Evolutionary conservation across 176 grass and related monocot genomes (phyloP), one percentile per base, ranked within the genome.

Genomic region (Olyra latifolia): DNA sequence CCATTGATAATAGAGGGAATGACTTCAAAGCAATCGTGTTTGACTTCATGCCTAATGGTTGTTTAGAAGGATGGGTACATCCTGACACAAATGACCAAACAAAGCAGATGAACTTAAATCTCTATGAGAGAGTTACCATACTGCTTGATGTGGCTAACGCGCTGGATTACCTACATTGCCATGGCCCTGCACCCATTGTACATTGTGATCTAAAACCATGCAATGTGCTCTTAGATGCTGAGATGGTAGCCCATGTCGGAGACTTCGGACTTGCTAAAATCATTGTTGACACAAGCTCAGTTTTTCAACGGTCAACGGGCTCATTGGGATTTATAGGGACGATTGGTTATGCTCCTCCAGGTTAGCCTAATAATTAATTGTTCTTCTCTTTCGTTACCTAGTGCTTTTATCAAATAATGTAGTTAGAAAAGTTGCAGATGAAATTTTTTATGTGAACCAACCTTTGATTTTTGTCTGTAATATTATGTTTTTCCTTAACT

Each of bases 21-120:
- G 68, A 87, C 11, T 83, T 88, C 72, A 88, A 82, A 71, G 80
- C 80, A 62, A n/a, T 83, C 28, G 86, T 83, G 10, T 77, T 25
- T 40, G 79, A 88, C 1, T 49, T 61, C 40, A 75, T 76, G 70
- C 59, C 28, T 16, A 87, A 80, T 69, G 78, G 78, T 1, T 54
- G 71, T 48, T 42, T 88, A 29, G 78, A 83, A 20, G 79, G 49
- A 8, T 88, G 85, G 85, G 11, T 88, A 0, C 79, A 77, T 71
- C 19, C 41, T 47, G 46, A 76, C n/a, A 17, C 30, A 25, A 4
- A 30, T 20, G 25, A 24, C 0, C n/a, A 67, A 38, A 41, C 12
- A 19, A 46, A 79, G 30, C 35, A 22, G 0, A 50, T 0, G 30
- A 8, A 17, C 22, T 62, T 83, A 3, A 20, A 40, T 60, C 70